Conservation (phyloP, 2,329 filamentous ascomycete genomes). For the Dactylellina leptospora region DNA sequence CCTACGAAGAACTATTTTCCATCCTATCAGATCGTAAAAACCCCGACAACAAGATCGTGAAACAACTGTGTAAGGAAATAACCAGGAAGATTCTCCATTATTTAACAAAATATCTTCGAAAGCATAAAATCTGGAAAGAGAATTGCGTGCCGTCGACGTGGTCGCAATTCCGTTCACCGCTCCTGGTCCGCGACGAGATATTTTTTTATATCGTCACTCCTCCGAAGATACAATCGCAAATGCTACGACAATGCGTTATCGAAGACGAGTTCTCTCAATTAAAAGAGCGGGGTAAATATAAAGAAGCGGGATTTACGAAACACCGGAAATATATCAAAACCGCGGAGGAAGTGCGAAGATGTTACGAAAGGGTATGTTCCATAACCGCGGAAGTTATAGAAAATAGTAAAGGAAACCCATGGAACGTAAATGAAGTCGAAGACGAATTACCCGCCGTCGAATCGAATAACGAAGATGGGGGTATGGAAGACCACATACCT, state of each 20-base stretch:
- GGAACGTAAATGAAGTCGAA: neutral
- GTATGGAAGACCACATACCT: too few species aligned
- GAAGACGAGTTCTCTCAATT: conserved; percentile 2
- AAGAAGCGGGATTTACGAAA: neutral
- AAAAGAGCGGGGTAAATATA: neutral
- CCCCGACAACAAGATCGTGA: neutral
- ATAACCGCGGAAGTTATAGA: too few species aligned
- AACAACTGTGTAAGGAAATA: neutral
- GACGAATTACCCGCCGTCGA: neutral
- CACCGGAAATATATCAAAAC: neutral
- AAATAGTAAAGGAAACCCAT: neutral
- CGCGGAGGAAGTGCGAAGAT: conserved; percentile 6
- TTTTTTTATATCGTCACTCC: conserved; percentile 5
- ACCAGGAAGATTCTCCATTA: neutral
- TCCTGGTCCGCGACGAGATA: conserved; percentile 1
- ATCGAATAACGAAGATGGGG: too few species aligned
- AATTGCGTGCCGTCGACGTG: conserved; percentile 11
- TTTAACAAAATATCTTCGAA: neutral
- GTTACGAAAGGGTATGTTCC: neutral
- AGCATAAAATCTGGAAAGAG: conserved; percentile 19
- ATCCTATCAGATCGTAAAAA: neutral
- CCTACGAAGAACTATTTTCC: neutral
- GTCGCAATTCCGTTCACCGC: conserved; percentile 6
- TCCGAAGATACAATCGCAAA: conserved; percentile 5
- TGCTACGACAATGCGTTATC: conserved; percentile 5